Base-by-base conservation (phyloP, 2,329 filamentous ascomycete genomes). In the Xylariaceae sp. region DNA sequence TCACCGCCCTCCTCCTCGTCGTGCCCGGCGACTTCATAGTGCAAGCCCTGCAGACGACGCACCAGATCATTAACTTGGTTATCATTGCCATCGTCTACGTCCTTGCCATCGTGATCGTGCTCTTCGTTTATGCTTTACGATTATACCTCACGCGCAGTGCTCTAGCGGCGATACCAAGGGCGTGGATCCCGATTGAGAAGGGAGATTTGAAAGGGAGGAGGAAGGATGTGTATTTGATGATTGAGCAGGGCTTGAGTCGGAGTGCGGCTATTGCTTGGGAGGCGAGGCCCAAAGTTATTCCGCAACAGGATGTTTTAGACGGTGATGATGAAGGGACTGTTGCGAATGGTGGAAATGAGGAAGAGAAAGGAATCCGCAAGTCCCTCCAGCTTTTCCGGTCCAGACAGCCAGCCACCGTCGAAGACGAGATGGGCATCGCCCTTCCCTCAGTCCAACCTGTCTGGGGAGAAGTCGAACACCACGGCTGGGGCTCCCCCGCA, bases 391-490 rank as follows among this genome's bases (percentile, higher is more conserved):
- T 63, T 2, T 57, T 62, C 22, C 49, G 56, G 38, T 50, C 63
- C 11, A 62, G 60, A 58, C 75, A 53, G 61, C 69, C 58, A 41
- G 64, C 45, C 45, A 66, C 66, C 5, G 59, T 59, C 12, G 66
- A 66, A 21, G 64, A 68, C 34, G 65, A 67, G 23, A 58, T 70
- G 44, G 67, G 66, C 20, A 67, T 74, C 52, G 62, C 73, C 35
- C 79, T 85, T 21, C 68, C 73, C 5, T 65, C 66, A 7, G 62
- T 79, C 70, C 53, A 60, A n/a, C 67, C 73, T 2, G 71, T 80
- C 19, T 97, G 92, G 92, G 89, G 88, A 19, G 70, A 80, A n/a
- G 82, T 97, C 42, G 80, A 87, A 48, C 93, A 98, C 63, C 74
- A 82, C 14, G 93, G 92, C 41, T 97, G 93, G 92, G 85, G 86